Evolutionary conservation across 148 eudicot species (phyloP).

Genomic region (Vaccinium corymbosum): DNA sequence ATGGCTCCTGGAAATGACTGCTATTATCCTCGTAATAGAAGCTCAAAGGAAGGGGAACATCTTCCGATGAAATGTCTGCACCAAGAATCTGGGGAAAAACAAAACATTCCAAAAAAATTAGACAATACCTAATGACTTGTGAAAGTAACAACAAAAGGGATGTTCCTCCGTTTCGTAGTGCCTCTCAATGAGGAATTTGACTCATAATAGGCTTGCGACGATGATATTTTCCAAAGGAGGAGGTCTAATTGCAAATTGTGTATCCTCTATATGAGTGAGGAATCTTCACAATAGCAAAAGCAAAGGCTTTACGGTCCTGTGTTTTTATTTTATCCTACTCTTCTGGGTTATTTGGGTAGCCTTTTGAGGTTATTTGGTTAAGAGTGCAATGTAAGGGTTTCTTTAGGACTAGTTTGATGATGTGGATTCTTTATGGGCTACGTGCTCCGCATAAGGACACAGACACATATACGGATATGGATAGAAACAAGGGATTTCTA

Average conservation of each 20-base stretch:
- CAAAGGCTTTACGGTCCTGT: neutral
- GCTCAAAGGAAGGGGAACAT: slow-evolving; percentile 32
- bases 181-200: neutral
- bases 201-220: neutral
- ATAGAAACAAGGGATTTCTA: too few relatives aligned
- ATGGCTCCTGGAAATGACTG: slow-evolving; percentile 29
- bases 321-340: neutral
- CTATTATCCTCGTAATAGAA: slow-evolving; percentile 35
- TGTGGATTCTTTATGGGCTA: neutral
- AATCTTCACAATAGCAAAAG: neutral
- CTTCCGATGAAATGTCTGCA: slow-evolving; percentile 28
- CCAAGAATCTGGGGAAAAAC: slow-evolving; percentile 44
- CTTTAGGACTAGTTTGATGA: neutral
- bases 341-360: neutral
- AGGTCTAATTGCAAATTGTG: neutral
- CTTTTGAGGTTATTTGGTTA: neutral
- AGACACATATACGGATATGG: too few relatives aligned
- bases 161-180: neutral
- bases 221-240: neutral
- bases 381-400: neutral
- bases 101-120: neutral
- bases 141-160: neutral
- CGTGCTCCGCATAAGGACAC: too few relatives aligned
- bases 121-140: neutral
- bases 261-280: neutral